phyloP scores from a whole-genome alignment of 73 alveolate species.

The Stentor roeselii region DNA sequence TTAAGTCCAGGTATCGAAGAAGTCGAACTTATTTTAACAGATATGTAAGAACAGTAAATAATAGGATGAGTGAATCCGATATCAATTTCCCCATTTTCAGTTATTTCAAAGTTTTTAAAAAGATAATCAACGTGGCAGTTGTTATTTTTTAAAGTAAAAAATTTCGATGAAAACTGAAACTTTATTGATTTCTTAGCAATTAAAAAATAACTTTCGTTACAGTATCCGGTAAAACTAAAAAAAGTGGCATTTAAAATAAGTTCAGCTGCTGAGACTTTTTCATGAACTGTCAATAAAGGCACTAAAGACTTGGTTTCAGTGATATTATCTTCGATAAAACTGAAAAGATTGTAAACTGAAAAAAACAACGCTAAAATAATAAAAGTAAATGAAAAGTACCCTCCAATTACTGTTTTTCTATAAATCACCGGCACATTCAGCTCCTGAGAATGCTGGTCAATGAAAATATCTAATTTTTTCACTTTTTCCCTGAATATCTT shows the following conservation, averaged over 20 bases:
- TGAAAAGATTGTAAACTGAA: no score
- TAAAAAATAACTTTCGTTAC: not conserved
- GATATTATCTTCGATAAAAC: not conserved
- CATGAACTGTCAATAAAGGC: not conserved
- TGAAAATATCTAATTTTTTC: not conserved
- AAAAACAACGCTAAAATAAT: not conserved
- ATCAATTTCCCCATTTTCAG: not conserved
- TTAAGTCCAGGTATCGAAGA: not conserved
- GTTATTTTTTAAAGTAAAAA: no score
- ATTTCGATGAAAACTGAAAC: not conserved
- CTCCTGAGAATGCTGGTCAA: not conserved
- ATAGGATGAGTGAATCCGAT: not conserved
- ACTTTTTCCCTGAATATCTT: not conserved
- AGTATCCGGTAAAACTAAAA: not conserved
- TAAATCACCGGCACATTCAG: not conserved
- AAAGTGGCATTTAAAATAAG: not conserved
- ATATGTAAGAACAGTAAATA: no score
- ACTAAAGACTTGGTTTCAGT: not conserved
- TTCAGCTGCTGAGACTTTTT: not conserved
- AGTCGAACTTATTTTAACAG: not conserved
- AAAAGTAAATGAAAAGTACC: not conserved
- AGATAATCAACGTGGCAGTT: not conserved
- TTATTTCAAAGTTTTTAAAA: not conserved
- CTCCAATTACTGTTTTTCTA: not conserved
- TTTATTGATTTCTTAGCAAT: not conserved